phyloP scores from a whole-genome alignment of 1,139 yeast genomes.

The Saccharomyces pastorianus region DNA sequence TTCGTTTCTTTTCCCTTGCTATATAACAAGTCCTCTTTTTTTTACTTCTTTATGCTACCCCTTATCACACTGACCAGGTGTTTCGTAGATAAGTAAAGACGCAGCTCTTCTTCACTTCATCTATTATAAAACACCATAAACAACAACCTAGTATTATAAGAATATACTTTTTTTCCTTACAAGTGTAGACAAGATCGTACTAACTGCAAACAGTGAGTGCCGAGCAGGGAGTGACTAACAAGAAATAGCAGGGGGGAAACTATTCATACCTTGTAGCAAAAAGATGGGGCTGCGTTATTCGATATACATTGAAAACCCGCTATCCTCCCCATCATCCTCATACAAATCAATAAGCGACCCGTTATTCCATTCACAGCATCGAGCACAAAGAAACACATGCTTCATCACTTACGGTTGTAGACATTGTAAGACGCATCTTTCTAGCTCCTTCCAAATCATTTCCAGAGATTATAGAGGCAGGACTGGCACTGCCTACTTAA shows the following conservation, averaged over 20 bases:
- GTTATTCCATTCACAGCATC: not conserved
- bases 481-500: constrained; percentile 39
- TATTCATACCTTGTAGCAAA: not conserved
- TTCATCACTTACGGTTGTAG: constrained; percentile 36
- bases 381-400: constrained; percentile 11
- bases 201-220: not conserved
- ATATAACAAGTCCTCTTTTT: not conserved
- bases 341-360: not conserved
- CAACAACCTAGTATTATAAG: not conserved
- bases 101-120: not conserved
- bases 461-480: constrained; percentile 38
- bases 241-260: not conserved
- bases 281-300: constrained; percentile 37
- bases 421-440: constrained; percentile 37
- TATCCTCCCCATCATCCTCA: not conserved
- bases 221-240: not conserved
- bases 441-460: constrained; percentile 34
- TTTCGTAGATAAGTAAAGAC: not conserved
- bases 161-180: not conserved
- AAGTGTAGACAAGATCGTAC: not conserved
- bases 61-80: not conserved
- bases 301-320: constrained; percentile 29
- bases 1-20: not conserved
- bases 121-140: not conserved
- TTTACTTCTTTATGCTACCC: not conserved